Evolutionary conservation across 176 grass and related monocot species (phyloP).

Genomic region (Alopecurus myosuroides): DNA sequence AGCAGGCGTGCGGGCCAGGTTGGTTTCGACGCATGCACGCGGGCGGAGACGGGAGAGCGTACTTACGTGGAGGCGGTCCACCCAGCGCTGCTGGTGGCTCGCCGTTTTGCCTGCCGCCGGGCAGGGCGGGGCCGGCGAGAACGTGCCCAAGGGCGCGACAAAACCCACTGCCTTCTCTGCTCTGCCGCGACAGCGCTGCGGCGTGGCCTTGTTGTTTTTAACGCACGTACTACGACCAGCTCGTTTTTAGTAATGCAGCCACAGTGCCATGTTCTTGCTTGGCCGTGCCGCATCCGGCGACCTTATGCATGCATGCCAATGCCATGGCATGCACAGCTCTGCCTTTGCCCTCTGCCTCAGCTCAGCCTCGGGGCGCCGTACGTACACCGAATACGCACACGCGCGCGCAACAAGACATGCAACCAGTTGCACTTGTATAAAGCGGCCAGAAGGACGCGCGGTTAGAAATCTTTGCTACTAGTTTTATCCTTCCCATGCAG

Average conservation of each 20-base stretch:
- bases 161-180: neutral
- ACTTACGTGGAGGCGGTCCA: neutral
- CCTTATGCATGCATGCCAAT: neutral
- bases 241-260: neutral
- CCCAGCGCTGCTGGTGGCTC: neutral
- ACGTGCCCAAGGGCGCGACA: constrained; percentile 19
- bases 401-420: neutral
- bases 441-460: neutral
- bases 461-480: neutral
- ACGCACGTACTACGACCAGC: neutral
- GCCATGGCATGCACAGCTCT: neutral
- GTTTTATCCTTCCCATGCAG: constrained; percentile 18
- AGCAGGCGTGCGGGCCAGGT: neutral
- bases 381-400: neutral
- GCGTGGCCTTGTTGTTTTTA: constrained; percentile 11
- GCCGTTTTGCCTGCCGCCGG: neutral
- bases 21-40: neutral
- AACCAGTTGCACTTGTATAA: neutral
- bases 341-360: too few species aligned
- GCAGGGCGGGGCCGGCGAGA: neutral
- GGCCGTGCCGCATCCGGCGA: constrained; percentile 40
- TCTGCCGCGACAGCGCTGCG: neutral
- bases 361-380: neutral
- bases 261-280: constrained; percentile 8
- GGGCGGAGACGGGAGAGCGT: neutral